Base-by-base conservation (phyloP, 371 early-diverging fungal genomes). In the Amoeboaphelidium protococcarum region DNA sequence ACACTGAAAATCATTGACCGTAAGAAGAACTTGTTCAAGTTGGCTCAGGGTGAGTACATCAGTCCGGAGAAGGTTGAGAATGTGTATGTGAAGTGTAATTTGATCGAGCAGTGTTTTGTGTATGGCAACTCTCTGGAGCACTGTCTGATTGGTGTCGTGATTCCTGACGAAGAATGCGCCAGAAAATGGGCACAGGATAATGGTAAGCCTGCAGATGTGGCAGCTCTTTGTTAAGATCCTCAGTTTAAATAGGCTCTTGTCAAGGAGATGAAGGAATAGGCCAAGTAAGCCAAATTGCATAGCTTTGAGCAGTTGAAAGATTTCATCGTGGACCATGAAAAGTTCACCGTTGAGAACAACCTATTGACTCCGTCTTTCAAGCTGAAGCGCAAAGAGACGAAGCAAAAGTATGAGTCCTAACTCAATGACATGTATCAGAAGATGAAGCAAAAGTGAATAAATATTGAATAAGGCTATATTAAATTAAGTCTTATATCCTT, bases 41-140 rank as follows among this genome's bases (percentile, higher is more conserved):
- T 62, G 22, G 13, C 41, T 48, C 50, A 50, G 42, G 69, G 69
- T 24, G 69, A 69, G 48, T 69, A 67, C 49, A 63, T 69, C 44
- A 57, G 55, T 3, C 65, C 65, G n/a, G 66, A 63, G 47, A 63
- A 62, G 46, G 43, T 68, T 46, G 69, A 68, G 53, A 47, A 44
- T 46, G 37, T 52, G 2, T 47, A 45, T 12, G 16, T 42, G 13
- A 44, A 46, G 13, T 13, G 22, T 25, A 13, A 3, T 19, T 27
- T 23, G 6, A 43, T 48, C 2, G 37, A 23, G 20, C 50, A 50
- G 24, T 1, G 31, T 21, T 50, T 31, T 45, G 45, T 50, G 2
- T 24, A 50, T 24, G 50, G 50, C 13, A 42, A 47, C 3, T 44
- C 45, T 6, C 41, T 50, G 19, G 16, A 27, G 3, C 23, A 22